Evolutionary conservation across 2,329 filamentous ascomycete species (phyloP), one percentile per base, ranked within the genome.

Genomic region (Lomentospora prolificans): DNA sequence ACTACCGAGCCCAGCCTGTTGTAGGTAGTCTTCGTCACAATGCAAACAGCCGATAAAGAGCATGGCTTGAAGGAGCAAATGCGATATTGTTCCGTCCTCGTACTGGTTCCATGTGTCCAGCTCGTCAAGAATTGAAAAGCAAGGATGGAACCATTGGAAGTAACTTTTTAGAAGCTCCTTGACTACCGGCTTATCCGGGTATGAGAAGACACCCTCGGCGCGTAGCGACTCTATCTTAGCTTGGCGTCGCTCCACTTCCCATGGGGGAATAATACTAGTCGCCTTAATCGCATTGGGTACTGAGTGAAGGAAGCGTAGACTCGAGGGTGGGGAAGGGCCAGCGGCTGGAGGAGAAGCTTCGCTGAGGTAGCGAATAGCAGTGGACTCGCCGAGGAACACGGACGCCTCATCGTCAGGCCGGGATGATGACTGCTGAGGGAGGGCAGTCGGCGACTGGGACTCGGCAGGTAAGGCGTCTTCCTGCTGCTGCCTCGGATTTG

Each of bases 61-160:
- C 67, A 81, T 76, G 0, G 75, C 72, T 59, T 80, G 76, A 1
- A 80, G 61, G 2, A 81, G 63, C 3, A 80, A 66, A 1, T 72
- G 74, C 3, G 78, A 79, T 2, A 80, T 66, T 1, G 65, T 70
- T 8, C 70, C 69, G 8, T 68, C 65, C 6, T 64, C 64, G 39
- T 77, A 71, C 2, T 66, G 64, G 2, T 65, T 63, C 55, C 71
- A 68, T 7, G 79, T 65, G 0, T 72, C 70, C 1, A 66, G 65
- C 3, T 75, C 71, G 59, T 81, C 76, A 0, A 82, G 60, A 10
- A 82, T 70, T 0, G 79, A 77, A 51, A 80, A 82, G 55, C 75
- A 76, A 0, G 79, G 77, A 59, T 82, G 79, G 54, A 80, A 81
- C 72, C 77, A 79, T 22, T 69, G 66, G 55, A 82, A 81, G 64